phyloP scores from a whole-genome alignment of 768 basidiomycete genomes.

The Naganishia friedmannii region DNA sequence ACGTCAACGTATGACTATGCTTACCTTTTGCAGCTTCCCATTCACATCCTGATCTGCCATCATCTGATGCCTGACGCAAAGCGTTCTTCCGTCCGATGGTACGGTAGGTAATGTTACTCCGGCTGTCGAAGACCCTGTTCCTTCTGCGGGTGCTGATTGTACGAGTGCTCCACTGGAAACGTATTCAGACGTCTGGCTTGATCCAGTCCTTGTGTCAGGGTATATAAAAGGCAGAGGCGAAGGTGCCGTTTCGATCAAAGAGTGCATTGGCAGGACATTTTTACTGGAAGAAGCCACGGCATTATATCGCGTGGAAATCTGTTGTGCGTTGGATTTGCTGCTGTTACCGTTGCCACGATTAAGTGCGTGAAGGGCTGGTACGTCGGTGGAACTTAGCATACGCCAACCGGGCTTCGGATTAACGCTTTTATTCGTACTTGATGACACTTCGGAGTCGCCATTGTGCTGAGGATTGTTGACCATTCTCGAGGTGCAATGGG shows the following conservation, averaged over 20 bases:
- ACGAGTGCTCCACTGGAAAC: background rate
- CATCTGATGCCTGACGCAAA: conserved; percentile 88
- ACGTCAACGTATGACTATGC: conserved; percentile 38
- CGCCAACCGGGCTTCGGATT: conserved; percentile 19
- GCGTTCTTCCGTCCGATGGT: conserved; percentile 58
- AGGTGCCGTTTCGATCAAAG: conserved; percentile 1
- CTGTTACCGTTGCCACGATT: conserved; percentile 7
- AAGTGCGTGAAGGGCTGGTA: background rate
- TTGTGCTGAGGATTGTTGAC: conserved; percentile 9
- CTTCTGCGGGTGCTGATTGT: background rate
- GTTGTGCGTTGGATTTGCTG: background rate
- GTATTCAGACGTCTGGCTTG: conserved; percentile 2
- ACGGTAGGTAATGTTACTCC: background rate
- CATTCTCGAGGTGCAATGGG: background rate
- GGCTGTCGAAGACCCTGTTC: background rate
- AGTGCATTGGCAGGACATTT: conserved; percentile 14
- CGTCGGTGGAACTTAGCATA: conserved; percentile 15
- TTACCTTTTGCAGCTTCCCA: conserved; percentile 81
- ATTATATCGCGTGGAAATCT: conserved; percentile 3
- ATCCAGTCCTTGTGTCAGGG: background rate
- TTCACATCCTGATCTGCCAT: conserved; percentile 96
- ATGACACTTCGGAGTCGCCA: background rate
- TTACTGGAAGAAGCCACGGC: conserved; percentile 11
- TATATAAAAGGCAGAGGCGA: conserved; percentile 1
- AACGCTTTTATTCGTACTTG: conserved; percentile 5